phyloP scores from a whole-genome alignment of 345 rosid species.

The Arabidopsis thaliana region DNA sequence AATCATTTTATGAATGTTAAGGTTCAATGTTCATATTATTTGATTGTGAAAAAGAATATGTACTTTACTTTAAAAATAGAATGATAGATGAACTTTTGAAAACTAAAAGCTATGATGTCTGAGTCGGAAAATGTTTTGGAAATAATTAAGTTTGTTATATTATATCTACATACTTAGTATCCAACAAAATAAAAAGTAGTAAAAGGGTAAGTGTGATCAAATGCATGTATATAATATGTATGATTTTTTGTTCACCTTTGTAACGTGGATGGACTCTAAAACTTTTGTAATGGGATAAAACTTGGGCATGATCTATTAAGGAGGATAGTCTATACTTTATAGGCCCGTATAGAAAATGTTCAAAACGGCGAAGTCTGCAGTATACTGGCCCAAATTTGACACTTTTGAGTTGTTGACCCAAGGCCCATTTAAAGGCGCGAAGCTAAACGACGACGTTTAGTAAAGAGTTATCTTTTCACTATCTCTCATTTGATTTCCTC shows the following conservation, averaged over 20 bases:
- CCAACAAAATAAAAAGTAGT: no score
- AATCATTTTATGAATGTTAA: not conserved
- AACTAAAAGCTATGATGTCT: not conserved
- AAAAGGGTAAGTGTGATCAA: not conserved
- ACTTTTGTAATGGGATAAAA: not conserved
- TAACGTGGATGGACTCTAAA: constrained; percentile 4
- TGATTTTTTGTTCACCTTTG: no score
- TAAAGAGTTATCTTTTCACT: not conserved
- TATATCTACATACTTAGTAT: no score
- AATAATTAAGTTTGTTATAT: no score
- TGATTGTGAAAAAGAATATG: not conserved
- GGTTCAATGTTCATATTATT: not conserved
- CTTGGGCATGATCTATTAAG: not conserved
- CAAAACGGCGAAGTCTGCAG: not conserved
- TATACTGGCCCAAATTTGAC: not conserved
- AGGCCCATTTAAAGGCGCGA: not conserved
- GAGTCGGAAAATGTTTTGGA: not conserved
- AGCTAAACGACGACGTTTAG: not conserved
- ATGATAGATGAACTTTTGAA: not conserved
- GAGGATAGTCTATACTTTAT: no score
- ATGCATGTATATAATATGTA: no score
- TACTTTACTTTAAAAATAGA: not conserved
- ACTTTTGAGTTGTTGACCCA: not conserved
- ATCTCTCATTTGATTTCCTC: not conserved
- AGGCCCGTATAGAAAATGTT: not conserved